Percentiles rank a stretch among this genome's conserved stretches.
phyloP scores from a whole-genome alignment of 805 yeast genomes.

The Kazachstania psychrophila region DNA sequence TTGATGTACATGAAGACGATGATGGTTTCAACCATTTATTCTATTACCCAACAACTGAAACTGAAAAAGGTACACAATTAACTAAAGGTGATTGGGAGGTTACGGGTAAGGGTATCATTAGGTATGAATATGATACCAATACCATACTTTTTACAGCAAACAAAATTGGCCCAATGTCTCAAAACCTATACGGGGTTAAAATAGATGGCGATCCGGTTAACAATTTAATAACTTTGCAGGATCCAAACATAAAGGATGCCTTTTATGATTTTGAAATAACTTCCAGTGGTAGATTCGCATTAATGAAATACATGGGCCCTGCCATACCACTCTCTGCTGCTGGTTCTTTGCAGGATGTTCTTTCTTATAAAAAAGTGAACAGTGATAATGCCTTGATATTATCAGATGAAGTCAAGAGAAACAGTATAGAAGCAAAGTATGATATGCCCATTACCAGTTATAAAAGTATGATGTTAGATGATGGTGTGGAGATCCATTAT shows the following conservation, averaged over 20 bases:
- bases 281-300: conserved; percentile 41
- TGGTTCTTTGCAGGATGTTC: conserved; percentile 15
- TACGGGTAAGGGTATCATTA: conserved; percentile 36
- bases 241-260: conserved; percentile 14
- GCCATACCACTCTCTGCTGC: conserved; percentile 12
- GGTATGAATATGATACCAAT: conserved; percentile 39
- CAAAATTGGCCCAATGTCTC: conserved; percentile 35
- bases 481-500: conserved; percentile 38
- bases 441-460: conserved; percentile 39
- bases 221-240: conserved; percentile 11
- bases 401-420: conserved; percentile 10
- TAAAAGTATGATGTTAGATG: conserved; percentile 35
- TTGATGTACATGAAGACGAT: conserved; percentile 47
- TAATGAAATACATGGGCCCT: conserved; percentile 23
- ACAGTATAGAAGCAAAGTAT: conserved; percentile 24
- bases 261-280: conserved; percentile 45
- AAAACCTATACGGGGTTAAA: conserved; percentile 48
- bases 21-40: conserved; percentile 56
- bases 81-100: conserved; percentile 46
- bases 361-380: conserved; percentile 10
- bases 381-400: conserved; percentile 9
- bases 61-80: conserved; percentile 34
- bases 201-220: conserved; percentile 20
- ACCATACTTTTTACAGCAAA: conserved; percentile 51
- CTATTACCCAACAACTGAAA: conserved; percentile 40